These are phyloP conservation scores for Naematelia encephala DNA, from an alignment of 768 basidiomycete species.

Conservation along the genomic window DNA sequence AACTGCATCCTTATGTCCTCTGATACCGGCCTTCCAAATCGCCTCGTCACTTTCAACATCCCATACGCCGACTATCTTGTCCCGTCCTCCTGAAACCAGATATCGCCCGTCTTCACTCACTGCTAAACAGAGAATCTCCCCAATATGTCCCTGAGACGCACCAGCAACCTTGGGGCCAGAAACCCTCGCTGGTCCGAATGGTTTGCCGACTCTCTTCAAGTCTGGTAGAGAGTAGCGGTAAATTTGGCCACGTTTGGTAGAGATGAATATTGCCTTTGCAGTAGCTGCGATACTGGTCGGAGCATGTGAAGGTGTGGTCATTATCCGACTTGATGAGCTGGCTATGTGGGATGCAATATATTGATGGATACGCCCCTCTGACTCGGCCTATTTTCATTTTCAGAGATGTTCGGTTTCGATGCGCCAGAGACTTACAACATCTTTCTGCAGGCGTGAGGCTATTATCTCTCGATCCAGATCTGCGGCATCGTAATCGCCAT, in stretches of 20 bases:
- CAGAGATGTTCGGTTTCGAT: neutral
- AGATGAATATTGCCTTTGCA: constrained; percentile 72
- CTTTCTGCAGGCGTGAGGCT: constrained; percentile 81
- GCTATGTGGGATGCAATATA: constrained; percentile 24
- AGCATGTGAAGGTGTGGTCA: constrained; percentile 57
- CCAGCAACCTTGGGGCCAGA: constrained; percentile 26
- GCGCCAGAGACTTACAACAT: constrained; percentile 59
- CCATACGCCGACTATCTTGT: constrained; percentile 81
- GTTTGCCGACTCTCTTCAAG: constrained; percentile 34
- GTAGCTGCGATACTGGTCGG: constrained; percentile 74
- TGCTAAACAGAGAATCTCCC: constrained; percentile 79
- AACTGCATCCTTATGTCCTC: constrained; percentile 70
- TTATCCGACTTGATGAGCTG: constrained; percentile 48
- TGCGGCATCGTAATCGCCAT: constrained; percentile 90
- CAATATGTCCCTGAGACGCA: constrained; percentile 64
- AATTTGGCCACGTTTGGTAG: constrained; percentile 87
- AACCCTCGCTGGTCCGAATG: constrained; percentile 49
- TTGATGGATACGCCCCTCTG: constrained; percentile 40
- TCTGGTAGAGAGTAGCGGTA: constrained; percentile 52
- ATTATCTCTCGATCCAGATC: constrained; percentile 93
- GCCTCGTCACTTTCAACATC: constrained; percentile 58
- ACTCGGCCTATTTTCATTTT: constrained; percentile 26
- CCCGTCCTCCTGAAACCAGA: constrained; percentile 81
- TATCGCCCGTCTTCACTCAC: constrained; percentile 79
- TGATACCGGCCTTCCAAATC: constrained; percentile 74